Evolutionary conservation across 2,329 filamentous ascomycete species (phyloP), one percentile per base, ranked within the genome.

Genomic region (Fusarium sp.): DNA sequence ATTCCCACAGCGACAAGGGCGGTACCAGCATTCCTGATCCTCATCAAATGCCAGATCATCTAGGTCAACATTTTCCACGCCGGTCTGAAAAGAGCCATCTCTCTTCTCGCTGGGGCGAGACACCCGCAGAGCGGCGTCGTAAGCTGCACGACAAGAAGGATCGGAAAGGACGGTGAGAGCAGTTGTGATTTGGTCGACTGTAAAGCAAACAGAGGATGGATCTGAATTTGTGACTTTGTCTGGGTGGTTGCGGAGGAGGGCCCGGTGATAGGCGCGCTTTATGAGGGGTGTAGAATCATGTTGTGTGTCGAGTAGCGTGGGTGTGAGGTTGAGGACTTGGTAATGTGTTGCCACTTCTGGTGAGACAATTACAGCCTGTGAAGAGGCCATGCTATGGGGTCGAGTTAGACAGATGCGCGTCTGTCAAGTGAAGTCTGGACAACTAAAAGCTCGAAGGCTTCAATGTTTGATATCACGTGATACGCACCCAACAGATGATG

Each of bases 241-340:
- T 5, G 91, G 91, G 81, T 93, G 91, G 82, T 92, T 86, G 72
- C 85, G 86, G 21, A 93, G 86, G 38, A 93, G 86, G 28, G 91
- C 89, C 60, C 88, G 86, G 79, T 86, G 89, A 81, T 93, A 93
- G 67, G 90, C 90, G 67, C 86, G 86, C 78, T 90, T 92, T 68
- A 92, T 83, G 57, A 88, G 82, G 54, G 85, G 82, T 71, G 83
- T 78, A 44, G 85, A 79, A 76, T 86, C 83, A 67, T 81, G 75
- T 60, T 84, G 79, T 65, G 83, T 80, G 75, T 85, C 81, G 66
- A 89, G 82, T 61, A 88, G 80, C 64, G 84, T 75, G 23, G 84
- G 84, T 18, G 87, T 86, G 68, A 92, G 83, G 66, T 85, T 85
- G 64, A 92, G 88, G 77, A 92, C 85, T 69, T 90, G 85, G 80